Percentiles rank a stretch among this genome's conserved stretches.
Evolutionary conservation across 257 asterid genomes (phyloP).

Genomic region (Solanum pennellii): DNA sequence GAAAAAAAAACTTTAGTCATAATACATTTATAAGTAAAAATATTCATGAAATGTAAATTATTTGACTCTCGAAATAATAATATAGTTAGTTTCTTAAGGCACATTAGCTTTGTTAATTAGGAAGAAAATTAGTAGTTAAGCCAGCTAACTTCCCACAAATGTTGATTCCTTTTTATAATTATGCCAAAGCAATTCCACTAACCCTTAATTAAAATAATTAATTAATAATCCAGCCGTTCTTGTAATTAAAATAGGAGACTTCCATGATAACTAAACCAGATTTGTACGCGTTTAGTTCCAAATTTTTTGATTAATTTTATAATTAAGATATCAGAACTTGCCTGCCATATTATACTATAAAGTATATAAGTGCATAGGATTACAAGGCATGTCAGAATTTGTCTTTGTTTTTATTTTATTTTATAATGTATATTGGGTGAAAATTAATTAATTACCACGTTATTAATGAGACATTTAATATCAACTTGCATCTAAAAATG

Average conservation of each 20-base stretch:
- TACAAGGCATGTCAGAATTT: slow-evolving; percentile 28
- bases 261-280: not conserved
- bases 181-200: slow-evolving; percentile 1
- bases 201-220: not conserved
- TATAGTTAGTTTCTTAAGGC: not conserved
- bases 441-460: not conserved
- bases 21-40: not conserved
- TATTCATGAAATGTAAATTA: not conserved
- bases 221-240: not conserved
- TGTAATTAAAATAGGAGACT: not conserved
- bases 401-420: slow-evolving; percentile 16
- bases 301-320: not conserved
- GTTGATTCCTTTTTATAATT: not conserved
- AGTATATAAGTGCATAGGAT: slow-evolving; percentile 3
- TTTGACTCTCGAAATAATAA: not conserved
- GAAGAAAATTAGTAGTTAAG: not conserved
- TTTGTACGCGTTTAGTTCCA: slow-evolving; percentile 8
- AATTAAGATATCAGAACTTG: slow-evolving; percentile 19
- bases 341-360: slow-evolving; percentile 15
- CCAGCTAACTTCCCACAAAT: not conserved
- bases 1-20: too few species aligned
- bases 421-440: not conserved
- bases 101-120: not conserved
- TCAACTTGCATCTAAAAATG: slow-evolving; percentile 6
- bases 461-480: not conserved